Evolutionary conservation across 2,329 filamentous ascomycete species (phyloP), one percentile per base, ranked within the genome.

Genomic region (Aureobasidium lini): DNA sequence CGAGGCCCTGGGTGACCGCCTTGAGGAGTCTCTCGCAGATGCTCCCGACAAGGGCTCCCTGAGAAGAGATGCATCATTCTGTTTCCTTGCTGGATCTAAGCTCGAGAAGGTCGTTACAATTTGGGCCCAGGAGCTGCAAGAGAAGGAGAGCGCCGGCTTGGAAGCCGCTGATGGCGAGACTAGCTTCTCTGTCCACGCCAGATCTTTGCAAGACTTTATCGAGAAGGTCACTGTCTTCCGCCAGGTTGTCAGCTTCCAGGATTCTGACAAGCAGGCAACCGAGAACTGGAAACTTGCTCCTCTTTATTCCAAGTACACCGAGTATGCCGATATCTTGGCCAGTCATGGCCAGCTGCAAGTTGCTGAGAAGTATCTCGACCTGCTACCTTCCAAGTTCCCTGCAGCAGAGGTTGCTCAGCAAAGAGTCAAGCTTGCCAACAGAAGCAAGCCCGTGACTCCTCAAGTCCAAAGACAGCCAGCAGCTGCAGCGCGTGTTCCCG

Each of bases 161-260:
- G 81, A 90, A 66, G 61, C 63, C 11, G 79, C 82, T 18, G 81
- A 81, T 28, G 84, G 84, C 36, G 89, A 91, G 67, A 93, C 89
- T 23, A 88, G 85, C 60, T 99, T 96, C 75, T 95, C 93, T 0
- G 85, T 97, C 52, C 94, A 97, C 68, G 91, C 93, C 59, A 85
- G 86, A 62, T 87, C 88, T 48, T 78, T 99, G 44, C 94, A 97
- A 73, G 87, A 89, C 65, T 93, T 99, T 70, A 95, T 99, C 63
- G 94, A 99, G 76, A 99, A 99, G 79, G 94, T 99, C 48, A 95
- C 92, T 0, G 84, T 99, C 57, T 99, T 99, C 85, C 87, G 94
- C 58, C 84, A 94, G 66, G 92, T 96, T 44, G 92, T 91, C 63
- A 91, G 93, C 69, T 99, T 96, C 77, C 78, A 88, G 67, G 94